Base-by-base conservation (phyloP, 2,329 filamentous ascomycete species). In the Acrocalymma vagum region DNA sequence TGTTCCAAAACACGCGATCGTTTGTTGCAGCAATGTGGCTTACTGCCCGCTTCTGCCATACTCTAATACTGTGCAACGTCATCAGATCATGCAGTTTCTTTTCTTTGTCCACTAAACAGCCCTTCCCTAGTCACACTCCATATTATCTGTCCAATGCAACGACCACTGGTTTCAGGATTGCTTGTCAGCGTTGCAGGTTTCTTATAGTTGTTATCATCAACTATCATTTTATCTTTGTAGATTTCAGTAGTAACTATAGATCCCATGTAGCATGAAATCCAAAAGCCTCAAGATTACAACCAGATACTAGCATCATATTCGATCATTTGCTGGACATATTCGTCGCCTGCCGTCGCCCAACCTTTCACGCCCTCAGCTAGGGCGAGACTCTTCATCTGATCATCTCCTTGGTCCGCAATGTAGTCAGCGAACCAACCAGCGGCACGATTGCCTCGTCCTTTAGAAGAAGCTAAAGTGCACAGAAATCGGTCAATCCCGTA, bases 351-450 rank as follows among this genome's bases (percentile, higher is more conserved):
- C 0, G 48, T 64, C 5, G 62, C 77, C 80, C 80, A 84, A 3
- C 78, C 79, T 32, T 78, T 79, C 52, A 83, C 78, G 0, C 80
- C 81, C 0, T 74, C 80, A 8, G 62, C 53, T 4, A 83, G 64
- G 2, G 79, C 71, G 21, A 80, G 38, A 45, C 79, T 83, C 48
- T 76, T 45, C 57, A 81, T 74, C 0, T 62, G 52, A 0, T 31
- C 51, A 41, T 79, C 73, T 1, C 60, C 55, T 23, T 72, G 57
- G 1, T 75, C 66, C 3, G 62, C 55, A 20, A 83, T 60, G 42
- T 80, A 70, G 55, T 84, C 81, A 4, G 67, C 69, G 53, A 84
- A 78, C 80, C 80, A 84, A 6, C 71, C 73, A 1, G 78, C 79
- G 2, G 77, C 74, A n/a, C 81, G 72, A 3, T 71, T 76, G 3